Percentiles rank a stretch among this genome's conserved stretches.
These are phyloP conservation scores for Puya raimondii DNA, from an alignment of 176 grass and related monocot genomes.

Conservation along the genomic window DNA sequence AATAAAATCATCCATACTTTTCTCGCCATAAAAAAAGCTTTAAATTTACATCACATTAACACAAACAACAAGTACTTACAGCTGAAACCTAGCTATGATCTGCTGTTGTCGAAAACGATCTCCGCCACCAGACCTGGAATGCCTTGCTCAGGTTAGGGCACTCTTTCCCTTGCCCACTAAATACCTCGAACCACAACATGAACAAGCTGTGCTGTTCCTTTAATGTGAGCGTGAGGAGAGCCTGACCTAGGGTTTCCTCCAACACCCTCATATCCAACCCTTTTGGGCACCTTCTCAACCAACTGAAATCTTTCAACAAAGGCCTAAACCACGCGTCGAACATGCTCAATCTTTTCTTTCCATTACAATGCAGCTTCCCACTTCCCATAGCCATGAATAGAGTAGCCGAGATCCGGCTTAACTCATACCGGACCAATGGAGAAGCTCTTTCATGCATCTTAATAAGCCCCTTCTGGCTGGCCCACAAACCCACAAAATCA, in stretches of 20 bases:
- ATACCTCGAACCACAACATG: constrained; percentile 70
- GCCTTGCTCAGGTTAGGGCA: constrained; percentile 75
- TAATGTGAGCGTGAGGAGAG: constrained; percentile 57
- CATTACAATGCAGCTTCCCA: constrained; percentile 50
- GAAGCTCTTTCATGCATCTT: constrained; percentile 44
- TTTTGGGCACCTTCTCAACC: constrained; percentile 66
- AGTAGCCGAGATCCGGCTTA: constrained; percentile 65
- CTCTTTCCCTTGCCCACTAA: constrained; percentile 49
- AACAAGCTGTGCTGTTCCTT: constrained; percentile 69
- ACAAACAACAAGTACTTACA: neutral
- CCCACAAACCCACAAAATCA: constrained; percentile 69
- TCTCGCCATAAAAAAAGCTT: neutral
- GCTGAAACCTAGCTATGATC: constrained; percentile 21
- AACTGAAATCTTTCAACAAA: constrained; percentile 70
- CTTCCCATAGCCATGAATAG: constrained; percentile 66
- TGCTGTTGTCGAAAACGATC: constrained; percentile 56
- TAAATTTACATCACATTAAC: neutral
- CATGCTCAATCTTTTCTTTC: constrained; percentile 37
- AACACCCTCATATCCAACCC: constrained; percentile 52
- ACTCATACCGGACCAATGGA: constrained; percentile 60
- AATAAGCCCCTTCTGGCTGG: constrained; percentile 37
- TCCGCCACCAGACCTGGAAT: constrained; percentile 94
- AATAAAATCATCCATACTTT: neutral
- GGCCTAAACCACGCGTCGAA: constrained; percentile 74
- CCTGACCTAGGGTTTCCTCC: constrained; percentile 77